Percentiles rank a stretch among this genome's conserved stretches.
Conservation (phyloP, 352 stramenopile genomes). For the Pythium aphanidermatum region DNA sequence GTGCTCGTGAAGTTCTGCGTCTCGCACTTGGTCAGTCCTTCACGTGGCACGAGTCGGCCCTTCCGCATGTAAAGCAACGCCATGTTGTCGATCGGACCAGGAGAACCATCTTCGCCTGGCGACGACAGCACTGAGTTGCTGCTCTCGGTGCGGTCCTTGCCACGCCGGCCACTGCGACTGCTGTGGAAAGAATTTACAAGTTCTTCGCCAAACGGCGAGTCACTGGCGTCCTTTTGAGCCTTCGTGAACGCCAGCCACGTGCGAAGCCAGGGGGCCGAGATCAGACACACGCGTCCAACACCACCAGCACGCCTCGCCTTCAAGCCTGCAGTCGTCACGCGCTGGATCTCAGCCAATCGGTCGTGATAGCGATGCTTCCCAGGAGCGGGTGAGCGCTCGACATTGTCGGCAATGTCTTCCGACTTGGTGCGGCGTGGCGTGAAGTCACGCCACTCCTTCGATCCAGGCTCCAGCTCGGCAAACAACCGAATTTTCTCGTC, state of each 20-base stretch:
- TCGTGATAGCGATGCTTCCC: constrained; percentile 38
- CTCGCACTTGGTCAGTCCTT: constrained; percentile 28
- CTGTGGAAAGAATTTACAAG: neutral
- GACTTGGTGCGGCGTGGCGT: constrained; percentile 10
- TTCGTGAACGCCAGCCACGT: constrained; percentile 59
- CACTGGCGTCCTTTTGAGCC: constrained; percentile 12
- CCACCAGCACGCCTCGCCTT: constrained; percentile 43
- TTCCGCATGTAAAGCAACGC: constrained; percentile 45
- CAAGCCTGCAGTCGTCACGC: constrained; percentile 60
- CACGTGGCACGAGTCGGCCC: constrained; percentile 38
- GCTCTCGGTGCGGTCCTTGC: constrained; percentile 8
- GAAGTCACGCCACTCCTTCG: constrained; percentile 20
- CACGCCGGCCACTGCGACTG: constrained; percentile 1
- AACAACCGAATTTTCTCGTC: constrained; percentile 40
- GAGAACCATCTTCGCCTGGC: constrained; percentile 8
- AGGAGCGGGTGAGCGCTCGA: constrained; percentile 22
- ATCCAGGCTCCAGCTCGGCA: constrained; percentile 7
- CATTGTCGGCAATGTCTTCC: constrained; percentile 3
- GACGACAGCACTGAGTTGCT: constrained; percentile 3
- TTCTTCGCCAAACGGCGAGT: neutral
- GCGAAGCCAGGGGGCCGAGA: constrained; percentile 52
- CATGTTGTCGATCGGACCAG: constrained; percentile 56
- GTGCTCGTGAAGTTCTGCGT: neutral
- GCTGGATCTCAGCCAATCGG: constrained; percentile 54
- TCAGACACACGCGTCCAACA: constrained; percentile 50